Base-by-base conservation (phyloP, 257 asterid species). In the Catharanthus roseus region DNA sequence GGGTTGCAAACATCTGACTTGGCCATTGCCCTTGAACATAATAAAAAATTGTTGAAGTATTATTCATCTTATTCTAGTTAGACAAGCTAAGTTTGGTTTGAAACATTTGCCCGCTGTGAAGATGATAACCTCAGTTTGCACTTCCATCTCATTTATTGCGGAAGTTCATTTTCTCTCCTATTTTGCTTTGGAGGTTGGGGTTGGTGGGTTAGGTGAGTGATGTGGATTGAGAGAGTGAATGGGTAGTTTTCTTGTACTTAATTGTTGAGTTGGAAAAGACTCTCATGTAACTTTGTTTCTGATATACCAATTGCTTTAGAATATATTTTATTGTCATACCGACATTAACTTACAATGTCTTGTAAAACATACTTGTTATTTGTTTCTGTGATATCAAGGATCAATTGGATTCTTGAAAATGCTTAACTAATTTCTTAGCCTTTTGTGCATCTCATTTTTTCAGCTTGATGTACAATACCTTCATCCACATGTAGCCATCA, bases 401-500 rank as follows among this genome's bases (percentile, higher is more conserved):
- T n/a, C 47, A 18, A 34, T 38, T 19, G 11, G 47, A 34, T 62
- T 54, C 63, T 50, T 10, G 3, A 24, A 18, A 39, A 50, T 38
- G 31, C 60, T 51, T 33, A 69, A 26, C 45, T 31, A 39, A 62
- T 28, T 62, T 69, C 39, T 50, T 50, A 28, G 34, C 13, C 55
- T 71, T 72, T 67, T 75, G 44, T 79, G 49, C 61, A 38, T 36
- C 23, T 9, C n/a, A 31, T 61, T 62, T 65, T 75, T 83, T 71
- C 90, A 91, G 97, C 90, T 91, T 47, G 95, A 91, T 77, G 87
- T 89, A 84, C 88, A 82, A 74, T 85, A 91, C 79, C 78, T 78
- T 82, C 93, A 86, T 75, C 82, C 67, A 42, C 93, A 79, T 70
- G 97, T 86, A 13, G 91, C 90, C 82, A 80, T 91, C 70, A 83